These are phyloP conservation scores for Geranium brycei DNA, from an alignment of 345 rosid genomes.

Conservation along the genomic window DNA sequence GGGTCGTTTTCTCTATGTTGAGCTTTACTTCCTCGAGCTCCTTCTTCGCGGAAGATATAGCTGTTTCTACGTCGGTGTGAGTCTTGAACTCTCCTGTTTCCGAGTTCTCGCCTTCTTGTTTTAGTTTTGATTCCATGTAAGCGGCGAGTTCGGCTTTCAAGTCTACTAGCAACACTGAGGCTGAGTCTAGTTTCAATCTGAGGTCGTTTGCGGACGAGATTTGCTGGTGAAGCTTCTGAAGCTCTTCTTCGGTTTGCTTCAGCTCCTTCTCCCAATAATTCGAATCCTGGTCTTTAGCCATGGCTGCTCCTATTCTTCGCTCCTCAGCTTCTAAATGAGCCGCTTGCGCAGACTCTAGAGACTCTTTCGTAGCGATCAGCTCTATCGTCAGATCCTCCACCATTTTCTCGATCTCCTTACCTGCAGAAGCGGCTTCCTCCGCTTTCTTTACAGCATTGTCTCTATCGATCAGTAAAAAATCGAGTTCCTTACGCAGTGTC, in stretches of 20 bases:
- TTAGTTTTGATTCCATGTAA: constrained; percentile 49
- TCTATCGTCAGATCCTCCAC: constrained; percentile 85
- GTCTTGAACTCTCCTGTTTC: constrained; percentile 19
- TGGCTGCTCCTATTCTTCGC: constrained; percentile 63
- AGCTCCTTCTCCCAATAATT: constrained; percentile 76
- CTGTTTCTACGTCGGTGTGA: constrained; percentile 42
- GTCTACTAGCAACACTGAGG: constrained; percentile 59
- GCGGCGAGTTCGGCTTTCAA: constrained; percentile 71
- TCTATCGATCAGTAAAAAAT: constrained; percentile 46
- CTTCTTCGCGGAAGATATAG: constrained; percentile 58
- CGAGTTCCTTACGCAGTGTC: constrained; percentile 36
- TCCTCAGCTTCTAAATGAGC: constrained; percentile 94
- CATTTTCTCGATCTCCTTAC: constrained; percentile 76
- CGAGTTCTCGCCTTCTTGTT: constrained; percentile 26
- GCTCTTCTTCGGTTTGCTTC: constrained; percentile 75
- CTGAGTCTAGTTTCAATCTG: constrained; percentile 49
- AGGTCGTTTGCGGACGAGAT: constrained; percentile 59
- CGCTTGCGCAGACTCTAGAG: constrained; percentile 78
- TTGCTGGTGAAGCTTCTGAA: constrained; percentile 57
- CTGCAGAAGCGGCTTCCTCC: constrained; percentile 48
- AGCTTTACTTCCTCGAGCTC: constrained; percentile 73
- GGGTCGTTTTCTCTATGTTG: constrained; percentile 61
- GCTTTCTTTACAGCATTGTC: constrained; percentile 54
- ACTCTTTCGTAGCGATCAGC: constrained; percentile 67
- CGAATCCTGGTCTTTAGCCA: constrained; percentile 73